phyloP scores from a whole-genome alignment of 1,139 yeast species.

The Blastobotrys malaysiensis region DNA sequence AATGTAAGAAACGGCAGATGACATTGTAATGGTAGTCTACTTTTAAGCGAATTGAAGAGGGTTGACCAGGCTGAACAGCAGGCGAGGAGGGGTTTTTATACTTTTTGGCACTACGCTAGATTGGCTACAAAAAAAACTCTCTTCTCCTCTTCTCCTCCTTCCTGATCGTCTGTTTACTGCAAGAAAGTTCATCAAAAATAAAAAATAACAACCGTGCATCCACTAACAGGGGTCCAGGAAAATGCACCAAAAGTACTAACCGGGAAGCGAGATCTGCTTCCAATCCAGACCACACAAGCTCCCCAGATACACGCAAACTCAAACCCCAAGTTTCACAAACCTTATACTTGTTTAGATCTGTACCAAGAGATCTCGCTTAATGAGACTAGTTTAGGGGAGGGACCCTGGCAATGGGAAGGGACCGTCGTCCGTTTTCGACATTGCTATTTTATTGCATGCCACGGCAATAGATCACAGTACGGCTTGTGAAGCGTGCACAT shows the following conservation, averaged over 20 bases:
- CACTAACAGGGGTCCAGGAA: not conserved
- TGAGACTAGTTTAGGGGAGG: no score
- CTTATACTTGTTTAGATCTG: not conserved
- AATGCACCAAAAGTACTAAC: not conserved
- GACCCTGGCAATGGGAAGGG: no score
- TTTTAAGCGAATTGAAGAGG: not conserved
- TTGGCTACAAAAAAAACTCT: not conserved
- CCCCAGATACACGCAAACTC: not conserved
- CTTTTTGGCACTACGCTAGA: not conserved
- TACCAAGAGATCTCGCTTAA: not conserved
- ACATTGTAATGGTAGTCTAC: not conserved
- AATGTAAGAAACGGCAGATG: not conserved
- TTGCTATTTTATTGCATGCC: no score
- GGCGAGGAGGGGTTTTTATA: not conserved
- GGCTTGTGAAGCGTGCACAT: no score
- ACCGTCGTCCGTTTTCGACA: no score
- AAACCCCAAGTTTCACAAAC: not conserved
- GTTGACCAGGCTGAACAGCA: not conserved
- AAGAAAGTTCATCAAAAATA: not conserved
- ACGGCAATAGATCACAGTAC: no score
- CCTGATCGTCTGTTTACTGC: not conserved
- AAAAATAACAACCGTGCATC: not conserved
- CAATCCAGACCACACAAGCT: not conserved
- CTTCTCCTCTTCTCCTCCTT: not conserved
- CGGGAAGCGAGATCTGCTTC: not conserved